These are phyloP conservation scores for Solanum hybrid DNA, from an alignment of 305 asterid species.

Conservation along the genomic window DNA sequence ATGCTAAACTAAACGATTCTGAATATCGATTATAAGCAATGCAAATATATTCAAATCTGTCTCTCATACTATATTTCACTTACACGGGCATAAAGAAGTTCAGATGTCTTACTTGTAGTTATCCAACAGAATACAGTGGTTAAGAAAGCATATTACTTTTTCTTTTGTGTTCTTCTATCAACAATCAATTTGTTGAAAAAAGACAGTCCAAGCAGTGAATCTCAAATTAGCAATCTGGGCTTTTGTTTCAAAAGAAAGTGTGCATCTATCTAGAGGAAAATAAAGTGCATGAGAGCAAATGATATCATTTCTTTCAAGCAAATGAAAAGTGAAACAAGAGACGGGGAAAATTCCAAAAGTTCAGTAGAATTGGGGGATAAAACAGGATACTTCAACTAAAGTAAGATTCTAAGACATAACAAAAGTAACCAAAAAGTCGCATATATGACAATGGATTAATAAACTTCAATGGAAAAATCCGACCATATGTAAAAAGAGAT, in stretches of 20 bases:
- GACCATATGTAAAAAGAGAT: not conserved
- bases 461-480: constrained; percentile 5
- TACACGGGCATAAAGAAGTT: not conserved
- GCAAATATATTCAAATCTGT: not conserved
- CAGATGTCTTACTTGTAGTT: not conserved
- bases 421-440: constrained; percentile 17
- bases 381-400: constrained; percentile 10
- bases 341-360: not conserved
- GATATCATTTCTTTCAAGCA: not conserved
- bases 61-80: not conserved
- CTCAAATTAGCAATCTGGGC: not conserved
- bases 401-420: constrained; percentile 18
- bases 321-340: not conserved
- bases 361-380: constrained; percentile 1
- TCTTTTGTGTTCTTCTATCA: not conserved
- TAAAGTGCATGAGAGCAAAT: not conserved
- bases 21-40: not conserved
- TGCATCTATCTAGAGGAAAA: not conserved
- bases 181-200: not conserved
- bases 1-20: not conserved
- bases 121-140: not conserved
- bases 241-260: not conserved
- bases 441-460: constrained; percentile 16
- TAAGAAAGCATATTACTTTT: not conserved
- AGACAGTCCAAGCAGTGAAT: not conserved